Evolutionary conservation across 441 rosid species (phyloP), one percentile per base, ranked within the genome.

Genomic region (Manihot esculenta): DNA sequence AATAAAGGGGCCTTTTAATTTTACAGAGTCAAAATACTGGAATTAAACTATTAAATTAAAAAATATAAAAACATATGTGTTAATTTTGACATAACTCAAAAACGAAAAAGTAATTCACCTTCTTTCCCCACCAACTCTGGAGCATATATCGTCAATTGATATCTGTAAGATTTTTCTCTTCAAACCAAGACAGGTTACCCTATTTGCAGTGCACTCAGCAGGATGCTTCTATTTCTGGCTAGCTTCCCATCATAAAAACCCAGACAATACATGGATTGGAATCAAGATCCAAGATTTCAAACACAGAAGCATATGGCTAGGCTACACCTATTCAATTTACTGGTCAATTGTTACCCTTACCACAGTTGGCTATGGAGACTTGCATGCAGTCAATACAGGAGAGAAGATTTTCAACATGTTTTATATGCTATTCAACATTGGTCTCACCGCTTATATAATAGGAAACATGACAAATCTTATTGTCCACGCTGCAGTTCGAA

Each of bases 391-490:
- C 7, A 92, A 94, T 62, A 80, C 81, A 1, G 83, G 76, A 53
- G 97, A 92, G 83, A 83, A 90, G 81, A 27, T 83, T n/a, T 92
- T 90, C 71, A 90, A 88, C 71, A 85, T 86, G 87, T 26, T 85
- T 48, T 92, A 94, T 76, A 92, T 94, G 99, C 84, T 90, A 50
- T 89, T 88, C 88, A 92, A 94, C 83, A 90, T 90, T 58, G 91
- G 96, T 21, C 97, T 94, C 82, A 84, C 92, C 0, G 88, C 99
- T 66, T 94, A 92, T 68, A 83, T 92, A 59, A 94, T 92, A 10
- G 98, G 97, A 68, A 92, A 88, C 93, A 94, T 92, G 96, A 92
- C 98, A 57, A 90, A 87, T 74, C 99, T 94, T 48, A 69, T 92
- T 24, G 98, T 94, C 84, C 96, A 88, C 70, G 72, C 83, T 8